Base-by-base conservation (phyloP, 345 rosid species). In the Murraya koenigii region DNA sequence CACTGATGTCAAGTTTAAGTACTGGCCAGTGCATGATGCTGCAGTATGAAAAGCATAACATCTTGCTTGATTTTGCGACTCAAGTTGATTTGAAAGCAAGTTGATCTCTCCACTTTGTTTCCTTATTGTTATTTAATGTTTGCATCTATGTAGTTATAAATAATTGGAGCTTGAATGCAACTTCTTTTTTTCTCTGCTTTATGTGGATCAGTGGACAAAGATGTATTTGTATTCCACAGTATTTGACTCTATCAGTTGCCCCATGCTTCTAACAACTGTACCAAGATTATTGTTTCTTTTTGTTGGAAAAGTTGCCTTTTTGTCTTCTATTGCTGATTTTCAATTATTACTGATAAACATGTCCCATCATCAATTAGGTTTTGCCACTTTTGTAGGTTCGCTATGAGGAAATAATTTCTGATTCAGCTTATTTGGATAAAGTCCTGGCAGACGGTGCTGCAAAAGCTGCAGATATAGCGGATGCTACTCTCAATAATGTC, bases 361-460 rank as follows among this genome's bases (percentile, higher is more conserved):
- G 74, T 44, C 68, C 79, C 71, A 71, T 64, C 66, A 78, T 36
- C 49, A 3, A 70, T 80, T 33, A 38, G 64, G 49, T 47, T 72
- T 71, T 70, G 56, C 19, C 54, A 23, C 36, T 17, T 79, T 77
- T 71, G 54, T 87, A 95, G 97, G 89, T 82, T 36, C 91, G 91
- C 17, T 88, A 93, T 54, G 70, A 79, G 78, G 96, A 90, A 78
- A 93, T 94, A 75, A 87, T 85, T 49, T 89, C 90, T n/a, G 95
- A 91, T 69, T 33, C 87, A 71, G 82, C 80, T 9, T 93, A 88
- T 85, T 85, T 91, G 77, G 93, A 91, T 68, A 83, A 82, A 64
- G 84, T 93, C 56, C 71, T 95, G 79, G 80, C 84, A 11, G 90
- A 91, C 78, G 97, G 97, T 30, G 94, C 90, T 3, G 71, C 66